phyloP scores from a whole-genome alignment of 371 early-diverging fungal species.

The Dichotomocladium elegans region DNA sequence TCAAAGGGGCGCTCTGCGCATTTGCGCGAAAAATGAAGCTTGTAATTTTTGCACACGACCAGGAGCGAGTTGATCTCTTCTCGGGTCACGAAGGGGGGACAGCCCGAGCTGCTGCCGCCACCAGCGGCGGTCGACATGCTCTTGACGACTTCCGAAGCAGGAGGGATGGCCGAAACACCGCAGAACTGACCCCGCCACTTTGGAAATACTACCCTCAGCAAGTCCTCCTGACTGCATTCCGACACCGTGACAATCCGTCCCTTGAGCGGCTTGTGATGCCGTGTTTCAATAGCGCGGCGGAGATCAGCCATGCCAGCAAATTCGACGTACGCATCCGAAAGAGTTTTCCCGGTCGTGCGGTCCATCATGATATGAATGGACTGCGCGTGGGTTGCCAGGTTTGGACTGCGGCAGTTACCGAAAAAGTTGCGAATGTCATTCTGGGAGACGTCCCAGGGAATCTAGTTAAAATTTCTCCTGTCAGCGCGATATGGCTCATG shows the following conservation, averaged over 20 bases:
- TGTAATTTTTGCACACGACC: slow-evolving; percentile 70
- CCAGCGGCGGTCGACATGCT: slow-evolving; percentile 45
- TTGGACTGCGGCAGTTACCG: slow-evolving; percentile 33
- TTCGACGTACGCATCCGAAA: slow-evolving; percentile 65
- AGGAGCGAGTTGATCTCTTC: slow-evolving; percentile 72
- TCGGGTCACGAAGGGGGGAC: slow-evolving; percentile 64
- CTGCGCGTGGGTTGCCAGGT: slow-evolving; percentile 34
- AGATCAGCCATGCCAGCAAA: slow-evolving; percentile 45
- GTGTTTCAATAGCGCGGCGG: slow-evolving; percentile 43
- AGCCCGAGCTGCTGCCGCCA: slow-evolving; percentile 22
- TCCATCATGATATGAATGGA: slow-evolving; percentile 58
- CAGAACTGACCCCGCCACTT: slow-evolving; percentile 61
- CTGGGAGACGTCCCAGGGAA: slow-evolving; percentile 59
- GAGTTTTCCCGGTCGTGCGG: slow-evolving; percentile 63
- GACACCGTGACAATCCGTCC: slow-evolving; percentile 62
- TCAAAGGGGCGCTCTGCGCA: slow-evolving; percentile 80
- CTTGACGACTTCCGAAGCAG: slow-evolving; percentile 27
- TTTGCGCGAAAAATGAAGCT: slow-evolving; percentile 75
- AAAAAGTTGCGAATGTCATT: slow-evolving; percentile 50
- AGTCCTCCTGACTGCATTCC: slow-evolving; percentile 63
- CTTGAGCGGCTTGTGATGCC: slow-evolving; percentile 56
- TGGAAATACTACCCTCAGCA: slow-evolving; percentile 63
- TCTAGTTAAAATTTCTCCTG: slow-evolving; percentile 14
- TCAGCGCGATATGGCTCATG: neutral
- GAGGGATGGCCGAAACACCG: slow-evolving; percentile 39